A percentile compares a stretch with the other conserved stretches of the same genome.
Evolutionary conservation across 768 basidiomycete species (phyloP).

Genomic region (Daedaleopsis nitida): DNA sequence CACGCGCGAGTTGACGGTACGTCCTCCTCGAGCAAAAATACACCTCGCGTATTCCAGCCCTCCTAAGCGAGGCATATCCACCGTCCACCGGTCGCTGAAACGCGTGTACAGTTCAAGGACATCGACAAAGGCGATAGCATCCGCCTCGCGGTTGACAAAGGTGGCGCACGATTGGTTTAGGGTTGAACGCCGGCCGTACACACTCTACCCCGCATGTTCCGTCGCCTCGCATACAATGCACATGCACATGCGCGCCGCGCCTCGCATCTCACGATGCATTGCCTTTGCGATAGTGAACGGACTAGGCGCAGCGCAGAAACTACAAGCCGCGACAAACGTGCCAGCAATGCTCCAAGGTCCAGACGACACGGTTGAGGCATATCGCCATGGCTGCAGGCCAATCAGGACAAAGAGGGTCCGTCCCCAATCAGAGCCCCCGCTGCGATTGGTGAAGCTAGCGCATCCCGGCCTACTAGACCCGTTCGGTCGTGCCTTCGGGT

Average conservation of each 20-base stretch:
- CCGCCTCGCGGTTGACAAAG: conserved; percentile 59
- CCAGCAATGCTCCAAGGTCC: conserved; percentile 12
- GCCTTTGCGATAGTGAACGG: not conserved
- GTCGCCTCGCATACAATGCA: not conserved
- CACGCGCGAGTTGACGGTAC: conserved; percentile 74
- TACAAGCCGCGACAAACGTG: conserved; percentile 8
- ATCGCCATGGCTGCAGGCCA: not conserved
- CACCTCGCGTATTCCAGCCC: not conserved
- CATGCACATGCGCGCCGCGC: not conserved
- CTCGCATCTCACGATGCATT: not conserved
- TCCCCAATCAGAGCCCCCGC: conserved; percentile 9
- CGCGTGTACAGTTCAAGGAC: conserved; percentile 42
- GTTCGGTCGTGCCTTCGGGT: not conserved
- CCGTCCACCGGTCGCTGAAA: not conserved
- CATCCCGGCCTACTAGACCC: not conserved
- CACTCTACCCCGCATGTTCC: conserved; percentile 5
- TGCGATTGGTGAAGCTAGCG: conserved; percentile 3
- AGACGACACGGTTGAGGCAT: not conserved
- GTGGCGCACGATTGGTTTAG: conserved; percentile 41
- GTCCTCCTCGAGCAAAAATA: conserved; percentile 23
- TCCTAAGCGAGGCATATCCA: not conserved
- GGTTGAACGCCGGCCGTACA: conserved; percentile 10
- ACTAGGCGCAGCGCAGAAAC: not conserved
- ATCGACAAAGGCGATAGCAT: conserved; percentile 40
- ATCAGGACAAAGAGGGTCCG: conserved; percentile 10